Conservation (phyloP, 2,329 filamentous ascomycete genomes). For the Phialemoniopsis sp. region DNA sequence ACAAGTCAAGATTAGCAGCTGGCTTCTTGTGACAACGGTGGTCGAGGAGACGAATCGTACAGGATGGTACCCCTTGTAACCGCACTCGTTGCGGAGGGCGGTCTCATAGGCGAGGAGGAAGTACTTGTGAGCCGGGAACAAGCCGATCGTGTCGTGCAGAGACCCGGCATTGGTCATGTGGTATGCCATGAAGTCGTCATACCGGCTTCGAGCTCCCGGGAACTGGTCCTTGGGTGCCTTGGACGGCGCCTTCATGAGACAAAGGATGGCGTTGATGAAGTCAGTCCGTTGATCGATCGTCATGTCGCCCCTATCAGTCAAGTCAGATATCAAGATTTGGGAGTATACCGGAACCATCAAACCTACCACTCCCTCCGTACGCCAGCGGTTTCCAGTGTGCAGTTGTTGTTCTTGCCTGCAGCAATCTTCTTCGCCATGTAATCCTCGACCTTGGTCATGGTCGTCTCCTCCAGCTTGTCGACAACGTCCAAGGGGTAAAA, state of each 20-base stretch:
- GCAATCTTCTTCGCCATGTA: constrained; percentile 18
- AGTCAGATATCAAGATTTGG: not conserved
- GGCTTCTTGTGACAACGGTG: no score
- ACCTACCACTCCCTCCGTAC: constrained; percentile 19
- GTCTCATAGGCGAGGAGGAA: constrained; percentile 23
- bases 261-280: constrained; percentile 18
- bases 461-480: constrained; percentile 17
- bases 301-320: constrained; percentile 15
- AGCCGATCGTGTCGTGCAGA: constrained; percentile 16
- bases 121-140: constrained; percentile 24
- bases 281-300: constrained; percentile 13
- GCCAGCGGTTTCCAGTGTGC: constrained; percentile 19
- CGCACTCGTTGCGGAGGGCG: constrained; percentile 26
- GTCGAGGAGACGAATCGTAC: constrained; percentile 4
- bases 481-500: constrained; percentile 19
- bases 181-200: constrained; percentile 26
- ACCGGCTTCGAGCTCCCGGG: constrained; percentile 19
- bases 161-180: constrained; percentile 20
- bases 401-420: constrained; percentile 17
- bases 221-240: constrained; percentile 13
- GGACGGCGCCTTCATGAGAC: constrained; percentile 19
- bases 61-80: constrained; percentile 25
- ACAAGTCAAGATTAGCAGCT: not conserved
- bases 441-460: constrained; percentile 19
- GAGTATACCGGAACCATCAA: constrained; percentile 1